Evolutionary conservation across 768 basidiomycete genomes (phyloP).

Genomic region (Mycena maculata): DNA sequence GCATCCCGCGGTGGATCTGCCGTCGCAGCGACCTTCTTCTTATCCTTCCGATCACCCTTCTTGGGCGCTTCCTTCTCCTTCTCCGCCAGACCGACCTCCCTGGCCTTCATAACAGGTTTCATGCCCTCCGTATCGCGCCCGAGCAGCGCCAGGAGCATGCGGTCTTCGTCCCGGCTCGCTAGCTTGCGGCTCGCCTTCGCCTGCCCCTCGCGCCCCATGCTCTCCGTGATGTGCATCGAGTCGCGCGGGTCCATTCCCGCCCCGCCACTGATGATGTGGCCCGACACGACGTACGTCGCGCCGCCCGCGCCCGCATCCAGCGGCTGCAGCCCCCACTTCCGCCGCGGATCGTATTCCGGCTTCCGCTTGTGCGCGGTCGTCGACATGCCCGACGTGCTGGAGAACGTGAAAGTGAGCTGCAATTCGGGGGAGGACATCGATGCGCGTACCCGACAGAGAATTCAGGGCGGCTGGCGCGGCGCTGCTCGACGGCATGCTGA

Average conservation of each 20-base stretch:
- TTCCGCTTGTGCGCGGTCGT: conserved; percentile 63
- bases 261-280: conserved; percentile 73
- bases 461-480: conserved; percentile 84
- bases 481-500: conserved; percentile 79
- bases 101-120: conserved; percentile 70
- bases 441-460: conserved; percentile 81
- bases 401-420: conserved; percentile 1
- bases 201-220: conserved; percentile 83
- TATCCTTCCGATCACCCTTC: conserved; percentile 43
- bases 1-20: conserved; percentile 26
- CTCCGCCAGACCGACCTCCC: conserved; percentile 52
- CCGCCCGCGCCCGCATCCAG: conserved; percentile 49
- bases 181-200: conserved; percentile 76
- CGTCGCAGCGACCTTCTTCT: conserved; percentile 34
- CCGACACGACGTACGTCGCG: conserved; percentile 84
- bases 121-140: conserved; percentile 76
- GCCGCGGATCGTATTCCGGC: conserved; percentile 70
- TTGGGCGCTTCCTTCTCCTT: conserved; percentile 36
- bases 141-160: conserved; percentile 67
- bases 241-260: conserved; percentile 45
- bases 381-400: conserved; percentile 82
- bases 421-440: not conserved
- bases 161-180: conserved; percentile 70
- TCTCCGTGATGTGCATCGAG: conserved; percentile 71
- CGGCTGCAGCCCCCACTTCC: conserved; percentile 83